Evolutionary conservation across 441 rosid genomes (phyloP).

Genomic region (Eutrema salsugineum): DNA sequence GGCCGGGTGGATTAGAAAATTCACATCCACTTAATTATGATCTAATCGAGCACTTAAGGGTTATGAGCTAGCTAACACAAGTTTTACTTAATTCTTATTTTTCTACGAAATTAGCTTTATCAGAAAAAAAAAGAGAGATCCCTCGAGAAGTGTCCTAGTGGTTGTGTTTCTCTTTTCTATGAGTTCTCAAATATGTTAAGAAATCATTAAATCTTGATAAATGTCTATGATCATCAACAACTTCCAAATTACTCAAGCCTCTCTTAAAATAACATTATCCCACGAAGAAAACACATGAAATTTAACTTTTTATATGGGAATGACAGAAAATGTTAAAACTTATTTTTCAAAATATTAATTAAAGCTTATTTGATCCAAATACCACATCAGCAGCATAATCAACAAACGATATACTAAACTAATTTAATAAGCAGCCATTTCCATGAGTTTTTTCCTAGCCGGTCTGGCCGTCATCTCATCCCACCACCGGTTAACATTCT

Average conservation of each 20-base stretch:
- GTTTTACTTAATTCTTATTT: background rate
- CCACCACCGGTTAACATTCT: slow-evolving; percentile 54
- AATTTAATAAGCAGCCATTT: slow-evolving; percentile 31
- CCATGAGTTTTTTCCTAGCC: slow-evolving; percentile 53
- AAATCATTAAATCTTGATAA: background rate
- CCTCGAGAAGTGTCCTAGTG: too few species aligned
- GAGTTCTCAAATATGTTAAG: background rate
- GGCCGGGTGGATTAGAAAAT: too few species aligned
- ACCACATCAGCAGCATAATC: background rate
- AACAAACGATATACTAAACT: background rate
- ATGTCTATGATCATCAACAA: background rate
- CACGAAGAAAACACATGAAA: background rate
- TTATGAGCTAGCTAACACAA: background rate
- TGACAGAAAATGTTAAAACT: too few species aligned
- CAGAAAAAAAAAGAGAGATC: too few species aligned
- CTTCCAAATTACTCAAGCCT: background rate
- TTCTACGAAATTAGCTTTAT: background rate
- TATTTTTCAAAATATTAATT: background rate
- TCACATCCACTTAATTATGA: background rate
- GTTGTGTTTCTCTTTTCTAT: background rate
- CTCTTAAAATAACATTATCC: background rate
- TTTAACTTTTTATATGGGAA: background rate
- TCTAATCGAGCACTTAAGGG: background rate
- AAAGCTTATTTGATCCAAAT: background rate
- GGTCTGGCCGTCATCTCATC: slow-evolving; percentile 46